Evolutionary conservation across 2,329 filamentous ascomycete genomes (phyloP), one percentile per base, ranked within the genome.

Genomic region (Fusarium piperis): DNA sequence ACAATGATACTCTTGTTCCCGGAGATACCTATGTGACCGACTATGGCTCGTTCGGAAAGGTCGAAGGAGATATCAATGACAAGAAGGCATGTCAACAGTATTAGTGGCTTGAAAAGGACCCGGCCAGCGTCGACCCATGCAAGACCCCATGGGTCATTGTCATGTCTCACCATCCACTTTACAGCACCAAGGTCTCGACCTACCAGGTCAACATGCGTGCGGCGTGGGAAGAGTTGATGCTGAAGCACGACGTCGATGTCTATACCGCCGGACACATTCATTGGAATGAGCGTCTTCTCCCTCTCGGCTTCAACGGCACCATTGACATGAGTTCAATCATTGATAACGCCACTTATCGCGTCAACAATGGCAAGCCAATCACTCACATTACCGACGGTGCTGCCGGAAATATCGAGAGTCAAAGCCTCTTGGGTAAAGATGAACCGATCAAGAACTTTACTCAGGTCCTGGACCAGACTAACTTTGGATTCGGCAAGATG

Each of bases 371-470:
- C 51, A 79, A 78, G 26, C 85, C 84, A 18, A 83, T 87, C 66
- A 85, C 84, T 2, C 84, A 87, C 64, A 78, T 88, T 35, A 79
- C 85, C 76, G 87, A 87, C 73, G 86, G 85, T n/a, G 85, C 85
- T 80, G 86, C 86, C 4, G 85, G 86, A 23, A 87, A 87, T 67
- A 82, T 87, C 46, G 85, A 87, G 70, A 84, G 81, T 64, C 85
- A 87, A 77, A 82, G 79, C 67, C 80, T 78, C 3, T 75, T 87
- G 15, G 72, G 73, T 56, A 65, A 65, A 4, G 79, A 78, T 28
- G 66, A 68, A 10, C 60, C 58, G 3, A 74, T 82, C n/a, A 78
- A 82, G 64, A 83, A 85, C 32, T 55, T 33, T 44, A 87, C 85
- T 7, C 80, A 80, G 18, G 76, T 83, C 0, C 78, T 87, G 26